Evolutionary conservation across 106 monocot genomes (phyloP).

Genomic region (Dendrobium huoshanense): DNA sequence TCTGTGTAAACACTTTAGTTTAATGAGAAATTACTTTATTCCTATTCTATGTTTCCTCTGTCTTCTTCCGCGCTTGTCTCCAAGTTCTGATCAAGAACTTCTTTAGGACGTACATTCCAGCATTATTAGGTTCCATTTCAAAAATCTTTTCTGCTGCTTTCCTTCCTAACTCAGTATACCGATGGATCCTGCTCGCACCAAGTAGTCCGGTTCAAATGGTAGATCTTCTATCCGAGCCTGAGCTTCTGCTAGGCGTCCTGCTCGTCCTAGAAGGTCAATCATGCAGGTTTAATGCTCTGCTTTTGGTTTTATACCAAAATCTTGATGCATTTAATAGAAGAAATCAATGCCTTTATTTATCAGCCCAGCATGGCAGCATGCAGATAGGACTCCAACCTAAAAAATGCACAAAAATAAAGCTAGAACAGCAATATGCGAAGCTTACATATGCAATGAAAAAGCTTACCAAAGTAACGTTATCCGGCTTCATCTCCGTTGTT

Average conservation of each 20-base stretch:
- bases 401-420: constrained; percentile 3
- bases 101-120: constrained; percentile 48
- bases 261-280: constrained; percentile 73
- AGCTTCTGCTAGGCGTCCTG: constrained; percentile 48
- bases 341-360: constrained; percentile 46
- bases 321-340: constrained; percentile 54
- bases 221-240: constrained; percentile 39
- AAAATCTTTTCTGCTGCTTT: constrained; percentile 49
- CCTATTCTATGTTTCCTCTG: too few relatives aligned
- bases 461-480: constrained; percentile 61
- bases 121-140: constrained; percentile 66
- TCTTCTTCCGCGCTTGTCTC: too few relatives aligned
- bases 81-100: too few relatives aligned
- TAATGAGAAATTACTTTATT: too few relatives aligned
- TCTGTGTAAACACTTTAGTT: too few relatives aligned
- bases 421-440: too few relatives aligned
- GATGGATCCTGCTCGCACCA: constrained; percentile 61
- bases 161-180: constrained; percentile 42
- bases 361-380: constrained; percentile 62
- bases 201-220: constrained; percentile 62
- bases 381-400: constrained; percentile 63
- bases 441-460: too few relatives aligned
- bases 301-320: constrained; percentile 44
- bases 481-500: constrained; percentile 27
- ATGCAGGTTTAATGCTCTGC: constrained; percentile 72